phyloP scores from a whole-genome alignment of 2,329 filamentous ascomycete genomes.

The Alternaria ethzedia region DNA sequence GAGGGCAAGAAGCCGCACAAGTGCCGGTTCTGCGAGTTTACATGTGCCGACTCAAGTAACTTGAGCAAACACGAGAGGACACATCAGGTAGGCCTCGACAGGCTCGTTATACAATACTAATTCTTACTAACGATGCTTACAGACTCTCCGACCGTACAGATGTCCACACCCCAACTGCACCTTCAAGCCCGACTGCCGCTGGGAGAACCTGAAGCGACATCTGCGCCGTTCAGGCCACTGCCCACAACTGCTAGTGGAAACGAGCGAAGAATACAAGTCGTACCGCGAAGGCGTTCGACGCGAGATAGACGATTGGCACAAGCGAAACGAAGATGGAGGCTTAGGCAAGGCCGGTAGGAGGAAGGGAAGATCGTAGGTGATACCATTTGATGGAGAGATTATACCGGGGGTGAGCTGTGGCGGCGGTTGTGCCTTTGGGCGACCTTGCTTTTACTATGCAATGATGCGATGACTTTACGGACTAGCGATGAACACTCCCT shows the following conservation, averaged over 20 bases:
- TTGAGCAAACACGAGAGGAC: constrained; percentile 48
- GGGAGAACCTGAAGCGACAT: constrained; percentile 50
- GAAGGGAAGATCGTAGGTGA: constrained; percentile 19
- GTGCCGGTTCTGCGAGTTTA: constrained; percentile 48
- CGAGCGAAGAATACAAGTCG: constrained; percentile 40
- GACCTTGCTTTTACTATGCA: background rate
- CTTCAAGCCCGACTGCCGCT: constrained; percentile 48
- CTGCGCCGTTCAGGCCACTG: constrained; percentile 46
- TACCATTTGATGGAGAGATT: background rate
- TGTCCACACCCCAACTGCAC: constrained; percentile 47
- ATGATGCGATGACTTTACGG: background rate
- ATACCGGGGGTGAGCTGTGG: background rate
- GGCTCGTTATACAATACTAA: background rate
- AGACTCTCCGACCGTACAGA: constrained; percentile 46
- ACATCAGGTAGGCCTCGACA: constrained; percentile 33
- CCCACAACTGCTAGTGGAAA: constrained; percentile 41
- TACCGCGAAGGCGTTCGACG: constrained; percentile 42
- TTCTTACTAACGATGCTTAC: background rate
- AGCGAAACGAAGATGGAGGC: constrained; percentile 33
- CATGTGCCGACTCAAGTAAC: constrained; percentile 47
- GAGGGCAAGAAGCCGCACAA: constrained; percentile 47
- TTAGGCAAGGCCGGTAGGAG: constrained; percentile 25
- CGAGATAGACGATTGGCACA: constrained; percentile 45
- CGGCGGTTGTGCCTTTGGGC: background rate
- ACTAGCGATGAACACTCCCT: background rate